These are phyloP conservation scores for Candida maris DNA, from an alignment of 805 yeast species.

Conservation along the genomic window DNA sequence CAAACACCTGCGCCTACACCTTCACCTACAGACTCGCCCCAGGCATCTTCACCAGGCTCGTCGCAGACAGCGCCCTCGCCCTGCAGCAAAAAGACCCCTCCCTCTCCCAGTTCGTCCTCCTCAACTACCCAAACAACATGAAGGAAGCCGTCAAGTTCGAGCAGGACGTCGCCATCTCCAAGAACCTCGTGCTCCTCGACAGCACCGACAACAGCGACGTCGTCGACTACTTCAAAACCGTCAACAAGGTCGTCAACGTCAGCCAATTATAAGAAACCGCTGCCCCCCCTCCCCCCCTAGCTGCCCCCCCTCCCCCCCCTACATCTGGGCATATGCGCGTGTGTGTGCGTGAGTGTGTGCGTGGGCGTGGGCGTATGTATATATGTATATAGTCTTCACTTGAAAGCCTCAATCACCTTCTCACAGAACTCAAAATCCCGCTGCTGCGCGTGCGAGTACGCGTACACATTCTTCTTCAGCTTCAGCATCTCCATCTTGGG, in stretches of 20 bases:
- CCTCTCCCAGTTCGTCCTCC: conserved; percentile 46
- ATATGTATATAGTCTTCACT: neutral
- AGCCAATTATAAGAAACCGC: conserved; percentile 14
- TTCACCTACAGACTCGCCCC: conserved; percentile 33
- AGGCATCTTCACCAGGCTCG: conserved; percentile 50
- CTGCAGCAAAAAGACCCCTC: conserved; percentile 26
- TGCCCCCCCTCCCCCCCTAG: too few species aligned
- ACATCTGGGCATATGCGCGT: too few species aligned
- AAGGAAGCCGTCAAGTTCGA: conserved; percentile 72
- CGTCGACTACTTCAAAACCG: conserved; percentile 63
- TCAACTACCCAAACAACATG: conserved; percentile 58
- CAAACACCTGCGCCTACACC: conserved; percentile 26
- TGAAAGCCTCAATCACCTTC: conserved; percentile 12
- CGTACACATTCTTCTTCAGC: conserved; percentile 16
- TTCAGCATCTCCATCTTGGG: conserved; percentile 8
- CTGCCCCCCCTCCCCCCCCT: too few species aligned
- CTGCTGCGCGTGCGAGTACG: conserved; percentile 22
- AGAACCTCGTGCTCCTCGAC: conserved; percentile 35
- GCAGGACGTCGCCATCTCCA: conserved; percentile 55
- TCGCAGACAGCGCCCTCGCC: conserved; percentile 34
- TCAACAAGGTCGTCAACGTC: conserved; percentile 43
- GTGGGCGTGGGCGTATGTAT: neutral
- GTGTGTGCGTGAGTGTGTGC: too few species aligned
- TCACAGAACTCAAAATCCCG: conserved; percentile 20
- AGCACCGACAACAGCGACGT: conserved; percentile 43